Evolutionary conservation across 306 rosid genomes (phyloP).

Genomic region (Mucuna pruriens): DNA sequence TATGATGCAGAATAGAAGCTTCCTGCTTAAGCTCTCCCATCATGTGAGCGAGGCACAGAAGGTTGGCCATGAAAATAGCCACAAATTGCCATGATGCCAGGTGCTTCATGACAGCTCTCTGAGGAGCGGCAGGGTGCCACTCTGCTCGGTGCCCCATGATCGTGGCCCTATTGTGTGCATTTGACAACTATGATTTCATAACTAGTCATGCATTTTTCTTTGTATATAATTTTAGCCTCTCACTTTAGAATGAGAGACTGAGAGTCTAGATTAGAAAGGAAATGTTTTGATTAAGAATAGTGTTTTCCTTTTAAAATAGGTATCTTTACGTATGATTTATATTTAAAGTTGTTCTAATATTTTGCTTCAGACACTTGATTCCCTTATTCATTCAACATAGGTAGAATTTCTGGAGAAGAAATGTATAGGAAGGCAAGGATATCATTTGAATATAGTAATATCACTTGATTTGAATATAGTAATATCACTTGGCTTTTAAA

Average conservation of each 20-base stretch:
- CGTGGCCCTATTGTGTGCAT: background rate
- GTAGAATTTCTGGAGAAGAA: background rate
- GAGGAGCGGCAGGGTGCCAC: background rate
- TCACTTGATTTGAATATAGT: too few species aligned
- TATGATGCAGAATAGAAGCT: background rate
- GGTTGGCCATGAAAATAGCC: background rate
- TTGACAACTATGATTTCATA: background rate
- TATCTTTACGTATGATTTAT: background rate
- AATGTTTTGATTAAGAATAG: background rate
- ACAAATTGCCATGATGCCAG: background rate
- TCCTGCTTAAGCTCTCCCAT: background rate
- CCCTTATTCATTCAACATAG: background rate
- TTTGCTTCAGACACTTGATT: background rate
- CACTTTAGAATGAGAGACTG: background rate
- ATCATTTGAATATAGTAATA: too few species aligned
- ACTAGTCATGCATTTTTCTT: background rate
- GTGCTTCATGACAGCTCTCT: background rate
- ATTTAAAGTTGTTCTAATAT: background rate
- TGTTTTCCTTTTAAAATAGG: background rate
- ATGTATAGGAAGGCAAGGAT: background rate
- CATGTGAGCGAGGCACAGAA: background rate
- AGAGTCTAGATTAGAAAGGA: background rate
- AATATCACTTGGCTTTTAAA: background rate
- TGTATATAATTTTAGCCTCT: background rate
- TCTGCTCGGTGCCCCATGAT: background rate